Percentiles rank a stretch among this genome's conserved stretches.
These are phyloP conservation scores for Capronia epimyces DNA, from an alignment of 2,329 filamentous ascomycete species.

Conservation along the genomic window DNA sequence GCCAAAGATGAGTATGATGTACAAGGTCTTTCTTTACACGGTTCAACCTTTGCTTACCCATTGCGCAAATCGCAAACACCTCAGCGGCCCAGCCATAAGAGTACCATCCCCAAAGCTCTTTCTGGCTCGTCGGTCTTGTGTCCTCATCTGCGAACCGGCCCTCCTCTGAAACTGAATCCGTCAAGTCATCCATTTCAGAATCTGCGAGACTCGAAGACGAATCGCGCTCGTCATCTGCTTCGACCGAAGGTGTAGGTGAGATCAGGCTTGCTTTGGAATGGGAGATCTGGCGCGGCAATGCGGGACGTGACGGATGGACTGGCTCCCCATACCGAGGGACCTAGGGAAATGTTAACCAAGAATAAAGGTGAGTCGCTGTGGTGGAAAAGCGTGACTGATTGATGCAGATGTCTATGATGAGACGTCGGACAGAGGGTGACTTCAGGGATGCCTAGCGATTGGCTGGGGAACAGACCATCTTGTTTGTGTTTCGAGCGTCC, in stretches of 20 bases:
- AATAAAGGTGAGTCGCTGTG: background rate
- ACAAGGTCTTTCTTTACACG: background rate
- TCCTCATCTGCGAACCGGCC: constrained; percentile 74
- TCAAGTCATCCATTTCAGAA: constrained; percentile 35
- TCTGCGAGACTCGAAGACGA: constrained; percentile 30
- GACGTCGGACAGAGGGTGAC: background rate
- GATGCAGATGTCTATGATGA: background rate
- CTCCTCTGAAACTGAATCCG: constrained; percentile 31
- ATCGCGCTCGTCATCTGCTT: constrained; percentile 60
- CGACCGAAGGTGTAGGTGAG: constrained; percentile 58
- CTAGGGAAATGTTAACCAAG: constrained; percentile 17
- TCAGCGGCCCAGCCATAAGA: constrained; percentile 94
- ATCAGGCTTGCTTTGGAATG: constrained; percentile 52
- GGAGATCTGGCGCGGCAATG: constrained; percentile 18
- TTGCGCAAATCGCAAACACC: constrained; percentile 88
- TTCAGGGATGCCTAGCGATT: constrained; percentile 1
- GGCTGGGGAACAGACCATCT: constrained; percentile 8
- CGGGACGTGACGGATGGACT: constrained; percentile 14
- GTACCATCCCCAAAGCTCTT: constrained; percentile 91
- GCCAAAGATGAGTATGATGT: constrained; percentile 2
- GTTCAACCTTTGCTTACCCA: constrained; percentile 46
- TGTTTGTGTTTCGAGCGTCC: background rate
- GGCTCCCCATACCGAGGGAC: constrained; percentile 27
- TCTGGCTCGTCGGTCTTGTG: constrained; percentile 75
- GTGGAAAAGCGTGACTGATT: background rate